Evolutionary conservation across 805 yeast genomes (phyloP), one percentile per base, ranked within the genome.

Genomic region (Candida andamanensis): DNA sequence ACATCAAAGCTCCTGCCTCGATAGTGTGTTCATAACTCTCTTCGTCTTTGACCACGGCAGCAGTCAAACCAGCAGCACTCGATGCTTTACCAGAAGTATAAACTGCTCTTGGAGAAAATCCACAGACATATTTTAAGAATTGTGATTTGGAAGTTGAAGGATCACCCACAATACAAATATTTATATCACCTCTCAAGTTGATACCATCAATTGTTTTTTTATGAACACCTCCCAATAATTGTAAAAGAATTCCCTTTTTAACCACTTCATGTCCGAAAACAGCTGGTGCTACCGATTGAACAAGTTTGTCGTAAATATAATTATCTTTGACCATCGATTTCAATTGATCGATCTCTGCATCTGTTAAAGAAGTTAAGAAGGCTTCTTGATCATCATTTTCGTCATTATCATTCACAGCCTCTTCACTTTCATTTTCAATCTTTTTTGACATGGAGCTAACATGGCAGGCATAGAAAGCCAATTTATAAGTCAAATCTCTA

Each of bases 81-180:
- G 97, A 89, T 0, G 98, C 97, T 56, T 90, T 90, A 59, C 98
- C 98, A 0, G 97, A 89, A 1, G 98, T 92, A 52, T 92, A 90
- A 20, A 90, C 89, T 2, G 97, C 85, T 49, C 98, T 74, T 18
- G 97, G 97, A 13, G 94, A 76, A 56, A 90, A 86, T 1, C 84
- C 76, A 46, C 87, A 81, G 10, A 92, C 95, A 56, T 92, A 92
- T 58, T 92, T 92, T 54, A 90, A 67, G 53, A 90, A 90, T 58
- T 90, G 98, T 1, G 97, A 89, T 58, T 90, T 90, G 20, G 97
- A 85, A 8, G 97, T 90, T 2, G 97, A 87, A 3, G 98, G 98
- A 56, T 90, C 98, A 29, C 98, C 98, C 32, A 90, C 97, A 42
- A 90, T 73, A 67, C 98, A 90, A 26, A 90, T 81, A 54, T 90